phyloP scores from a whole-genome alignment of 345 rosid species.

The Heritiera littoralis region DNA sequence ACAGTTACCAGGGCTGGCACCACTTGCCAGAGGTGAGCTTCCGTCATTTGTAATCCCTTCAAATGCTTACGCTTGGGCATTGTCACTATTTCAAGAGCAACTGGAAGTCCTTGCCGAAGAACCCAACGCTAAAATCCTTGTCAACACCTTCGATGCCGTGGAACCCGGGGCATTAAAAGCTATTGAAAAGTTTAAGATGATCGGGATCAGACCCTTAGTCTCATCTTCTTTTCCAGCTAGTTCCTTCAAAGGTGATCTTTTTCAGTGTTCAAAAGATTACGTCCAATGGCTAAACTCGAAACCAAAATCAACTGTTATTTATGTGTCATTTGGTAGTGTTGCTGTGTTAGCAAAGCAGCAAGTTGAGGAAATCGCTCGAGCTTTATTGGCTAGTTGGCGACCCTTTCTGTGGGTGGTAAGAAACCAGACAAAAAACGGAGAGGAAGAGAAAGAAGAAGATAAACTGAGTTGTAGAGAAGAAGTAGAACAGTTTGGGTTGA shows the following conservation, averaged over 20 bases:
- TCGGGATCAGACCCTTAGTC: constrained; percentile 54
- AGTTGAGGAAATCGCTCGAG: constrained; percentile 46
- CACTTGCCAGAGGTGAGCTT: too few species aligned
- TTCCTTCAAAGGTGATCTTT: constrained; percentile 40
- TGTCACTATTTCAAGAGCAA: constrained; percentile 33
- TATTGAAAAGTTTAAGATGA: constrained; percentile 27
- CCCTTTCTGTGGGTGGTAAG: constrained; percentile 66
- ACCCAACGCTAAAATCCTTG: constrained; percentile 44
- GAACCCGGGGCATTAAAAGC: constrained; percentile 47
- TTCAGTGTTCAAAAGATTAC: constrained; percentile 31
- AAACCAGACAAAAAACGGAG: constrained; percentile 10
- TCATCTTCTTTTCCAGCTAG: constrained; percentile 39
- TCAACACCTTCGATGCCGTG: constrained; percentile 60
- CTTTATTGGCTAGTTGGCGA: constrained; percentile 29
- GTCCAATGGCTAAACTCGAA: constrained; percentile 39
- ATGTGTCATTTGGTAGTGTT: constrained; percentile 54
- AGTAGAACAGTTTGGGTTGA: constrained; percentile 48
- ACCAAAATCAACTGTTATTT: constrained; percentile 32
- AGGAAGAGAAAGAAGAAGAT: constrained; percentile 32
- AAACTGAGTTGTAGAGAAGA: constrained; percentile 37
- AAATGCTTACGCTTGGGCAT: too few species aligned
- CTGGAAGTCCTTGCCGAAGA: constrained; percentile 38
- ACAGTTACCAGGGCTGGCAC: too few species aligned
- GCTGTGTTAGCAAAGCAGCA: constrained; percentile 43
- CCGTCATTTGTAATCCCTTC: too few species aligned